Conservation (phyloP, 2,329 filamentous ascomycete species). For the Helotiales sp. region DNA sequence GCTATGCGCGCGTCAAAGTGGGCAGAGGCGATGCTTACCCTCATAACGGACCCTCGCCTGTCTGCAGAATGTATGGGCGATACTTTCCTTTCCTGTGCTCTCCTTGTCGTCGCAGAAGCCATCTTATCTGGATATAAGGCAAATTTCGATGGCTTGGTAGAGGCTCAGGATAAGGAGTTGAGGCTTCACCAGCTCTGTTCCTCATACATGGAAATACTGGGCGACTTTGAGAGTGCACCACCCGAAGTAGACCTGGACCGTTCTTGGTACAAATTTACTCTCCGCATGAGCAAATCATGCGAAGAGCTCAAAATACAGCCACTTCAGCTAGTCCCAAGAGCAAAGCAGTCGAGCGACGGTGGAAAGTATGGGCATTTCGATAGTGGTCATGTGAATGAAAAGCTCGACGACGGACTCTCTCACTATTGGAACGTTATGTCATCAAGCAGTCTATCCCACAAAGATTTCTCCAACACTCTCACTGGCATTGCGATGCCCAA, state of each 20-base stretch:
- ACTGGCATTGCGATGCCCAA: no score
- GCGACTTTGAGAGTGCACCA: neutral
- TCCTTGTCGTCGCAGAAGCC: neutral
- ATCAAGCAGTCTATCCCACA: no score
- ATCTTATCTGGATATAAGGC: neutral
- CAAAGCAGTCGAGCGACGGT: neutral
- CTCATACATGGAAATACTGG: neutral
- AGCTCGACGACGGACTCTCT: no score
- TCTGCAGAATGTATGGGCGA: neutral
- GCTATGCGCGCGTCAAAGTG: neutral
- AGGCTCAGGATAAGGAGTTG: no score
- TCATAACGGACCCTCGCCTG: neutral
- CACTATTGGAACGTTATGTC: no score
- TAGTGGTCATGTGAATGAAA: no score
- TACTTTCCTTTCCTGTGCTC: neutral
- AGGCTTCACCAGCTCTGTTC: neutral
- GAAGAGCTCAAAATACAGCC: neutral
- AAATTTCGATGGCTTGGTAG: no score
- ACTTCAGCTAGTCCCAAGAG: no score
- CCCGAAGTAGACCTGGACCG: neutral
- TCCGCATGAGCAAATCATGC: neutral
- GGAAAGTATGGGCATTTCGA: no score
- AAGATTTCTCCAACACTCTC: no score
- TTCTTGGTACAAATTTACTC: neutral
- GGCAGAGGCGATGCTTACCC: neutral